These are phyloP conservation scores for Alternaria ethzedia DNA, from an alignment of 2,329 filamentous ascomycete genomes.

Conservation along the genomic window DNA sequence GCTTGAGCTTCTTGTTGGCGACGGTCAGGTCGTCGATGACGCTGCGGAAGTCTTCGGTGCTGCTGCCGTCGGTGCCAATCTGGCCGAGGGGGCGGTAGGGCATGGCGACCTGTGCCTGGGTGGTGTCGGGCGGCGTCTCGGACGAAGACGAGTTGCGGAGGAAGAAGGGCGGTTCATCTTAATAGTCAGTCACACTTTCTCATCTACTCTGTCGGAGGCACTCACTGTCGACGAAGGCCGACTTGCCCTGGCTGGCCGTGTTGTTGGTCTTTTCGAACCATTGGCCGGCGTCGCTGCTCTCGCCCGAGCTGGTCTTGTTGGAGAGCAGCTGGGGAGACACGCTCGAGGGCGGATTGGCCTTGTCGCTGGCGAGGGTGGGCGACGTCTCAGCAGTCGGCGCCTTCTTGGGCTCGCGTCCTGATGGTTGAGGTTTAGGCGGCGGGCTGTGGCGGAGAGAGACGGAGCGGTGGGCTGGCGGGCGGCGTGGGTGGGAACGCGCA, in stretches of 20 bases:
- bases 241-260: slow-evolving; percentile 48
- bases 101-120: slow-evolving; percentile 22
- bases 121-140: slow-evolving; percentile 49
- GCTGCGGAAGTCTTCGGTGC: slow-evolving; percentile 76
- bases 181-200: slow-evolving; percentile 2
- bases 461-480: slow-evolving; percentile 53
- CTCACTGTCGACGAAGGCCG: slow-evolving; percentile 52
- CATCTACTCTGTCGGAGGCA: neutral
- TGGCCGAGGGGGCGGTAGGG: slow-evolving; percentile 50
- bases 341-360: slow-evolving; percentile 51
- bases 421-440: slow-evolving; percentile 10
- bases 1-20: slow-evolving; percentile 80
- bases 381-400: slow-evolving; percentile 28
- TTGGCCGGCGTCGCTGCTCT: slow-evolving; percentile 59
- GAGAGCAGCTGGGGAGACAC: slow-evolving; percentile 40
- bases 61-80: slow-evolving; percentile 58
- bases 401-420: slow-evolving; percentile 1
- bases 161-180: slow-evolving; percentile 54
- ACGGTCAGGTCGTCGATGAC: slow-evolving; percentile 89
- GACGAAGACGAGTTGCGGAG: slow-evolving; percentile 55
- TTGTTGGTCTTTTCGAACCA: slow-evolving; percentile 62
- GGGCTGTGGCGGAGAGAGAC: slow-evolving; percentile 55
- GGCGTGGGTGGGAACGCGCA: slow-evolving; percentile 44
- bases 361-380: slow-evolving; percentile 40
- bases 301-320: slow-evolving; percentile 54